Conservation (phyloP, 768 basidiomycete species). For the Termitomyces sp. region DNA sequence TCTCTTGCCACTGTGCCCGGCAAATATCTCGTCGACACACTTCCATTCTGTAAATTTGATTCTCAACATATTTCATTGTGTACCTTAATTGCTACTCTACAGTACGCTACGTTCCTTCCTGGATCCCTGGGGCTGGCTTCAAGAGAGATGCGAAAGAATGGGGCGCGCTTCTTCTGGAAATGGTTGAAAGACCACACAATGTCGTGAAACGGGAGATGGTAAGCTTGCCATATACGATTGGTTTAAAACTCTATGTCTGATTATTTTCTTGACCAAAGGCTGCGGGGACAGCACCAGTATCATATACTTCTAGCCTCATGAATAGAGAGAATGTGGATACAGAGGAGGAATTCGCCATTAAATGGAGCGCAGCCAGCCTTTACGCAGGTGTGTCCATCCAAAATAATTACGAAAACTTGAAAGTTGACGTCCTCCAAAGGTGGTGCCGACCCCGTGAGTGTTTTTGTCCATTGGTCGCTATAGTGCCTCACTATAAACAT, state of each 20-base stretch:
- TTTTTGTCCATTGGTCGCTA: not conserved
- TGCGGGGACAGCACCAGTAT: slow-evolving; percentile 22
- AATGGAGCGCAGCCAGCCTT: slow-evolving; percentile 42
- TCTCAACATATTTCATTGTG: not conserved
- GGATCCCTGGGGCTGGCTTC: slow-evolving; percentile 58
- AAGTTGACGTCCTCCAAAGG: not conserved
- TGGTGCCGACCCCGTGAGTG: slow-evolving; percentile 8
- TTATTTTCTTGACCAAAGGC: not conserved
- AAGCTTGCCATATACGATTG: slow-evolving; percentile 6
- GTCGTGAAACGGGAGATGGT: slow-evolving; percentile 46
- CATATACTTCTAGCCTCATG: slow-evolving; percentile 32
- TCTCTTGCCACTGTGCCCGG: slow-evolving; percentile 38
- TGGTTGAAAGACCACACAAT: slow-evolving; percentile 43
- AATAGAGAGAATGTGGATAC: slow-evolving; percentile 26
- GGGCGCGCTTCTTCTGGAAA: slow-evolving; percentile 34
- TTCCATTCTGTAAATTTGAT: slow-evolving; percentile 35
- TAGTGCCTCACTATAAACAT: not conserved
- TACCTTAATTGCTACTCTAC: not conserved
- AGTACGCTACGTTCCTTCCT: slow-evolving; percentile 48
- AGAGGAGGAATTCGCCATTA: slow-evolving; percentile 34
- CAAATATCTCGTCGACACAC: slow-evolving; percentile 43
- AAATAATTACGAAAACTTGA: slow-evolving; percentile 22
- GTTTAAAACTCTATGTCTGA: not conserved
- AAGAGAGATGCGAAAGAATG: slow-evolving; percentile 43
- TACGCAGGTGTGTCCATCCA: slow-evolving; percentile 46